Percentiles rank a stretch among this genome's conserved stretches.
Conservation (phyloP, 225 moss, liverwort and hornwort species). For the Antitrichia curtipendula region DNA sequence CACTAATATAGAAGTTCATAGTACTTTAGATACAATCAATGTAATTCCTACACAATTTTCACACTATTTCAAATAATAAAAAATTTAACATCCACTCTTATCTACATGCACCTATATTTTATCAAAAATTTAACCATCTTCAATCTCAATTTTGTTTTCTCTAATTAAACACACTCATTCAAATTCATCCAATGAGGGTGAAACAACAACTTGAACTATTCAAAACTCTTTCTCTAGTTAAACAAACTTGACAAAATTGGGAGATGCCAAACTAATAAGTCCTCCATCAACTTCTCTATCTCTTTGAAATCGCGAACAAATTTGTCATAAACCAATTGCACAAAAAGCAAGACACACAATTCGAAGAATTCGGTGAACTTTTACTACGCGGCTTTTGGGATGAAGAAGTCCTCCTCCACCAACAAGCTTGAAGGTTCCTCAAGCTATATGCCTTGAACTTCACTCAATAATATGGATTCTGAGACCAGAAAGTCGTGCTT, state of each 20-base stretch:
- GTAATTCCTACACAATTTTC: neutral
- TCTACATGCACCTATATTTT: too few relatives aligned
- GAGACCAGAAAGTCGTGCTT: neutral
- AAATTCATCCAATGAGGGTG: neutral
- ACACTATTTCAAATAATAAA: neutral
- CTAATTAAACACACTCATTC: neutral
- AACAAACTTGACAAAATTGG: neutral
- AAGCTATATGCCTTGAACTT: neutral
- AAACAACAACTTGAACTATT: neutral
- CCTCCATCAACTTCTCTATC: neutral
- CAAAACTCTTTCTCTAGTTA: too few relatives aligned
- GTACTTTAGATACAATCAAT: neutral
- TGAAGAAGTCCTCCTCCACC: neutral
- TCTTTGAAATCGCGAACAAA: neutral
- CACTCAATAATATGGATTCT: neutral
- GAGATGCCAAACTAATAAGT: accelerated
- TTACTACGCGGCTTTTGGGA: neutral
- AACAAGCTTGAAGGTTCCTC: neutral
- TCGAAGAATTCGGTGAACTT: neutral
- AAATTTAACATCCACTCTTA: too few relatives aligned
- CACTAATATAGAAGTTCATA: accelerated
- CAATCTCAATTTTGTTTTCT: neutral
- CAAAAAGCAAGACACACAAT: neutral
- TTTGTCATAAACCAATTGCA: neutral
- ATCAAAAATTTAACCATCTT: neutral